Evolutionary conservation across 768 basidiomycete genomes (phyloP).

Genomic region (Peribolospora baueri): DNA sequence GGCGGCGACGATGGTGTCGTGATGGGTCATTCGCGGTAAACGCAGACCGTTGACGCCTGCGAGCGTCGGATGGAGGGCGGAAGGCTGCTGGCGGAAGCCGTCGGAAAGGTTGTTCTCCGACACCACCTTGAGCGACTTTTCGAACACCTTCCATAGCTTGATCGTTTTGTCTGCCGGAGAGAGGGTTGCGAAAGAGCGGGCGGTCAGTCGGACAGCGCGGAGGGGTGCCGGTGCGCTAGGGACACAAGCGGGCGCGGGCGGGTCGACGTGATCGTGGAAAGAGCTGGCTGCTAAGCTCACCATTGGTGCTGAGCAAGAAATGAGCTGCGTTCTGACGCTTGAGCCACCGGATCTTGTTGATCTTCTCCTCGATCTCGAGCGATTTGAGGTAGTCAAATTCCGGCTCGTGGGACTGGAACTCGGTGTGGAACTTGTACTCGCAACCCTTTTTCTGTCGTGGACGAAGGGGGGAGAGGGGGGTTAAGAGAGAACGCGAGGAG

Average conservation of each 20-base stretch:
- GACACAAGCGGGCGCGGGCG: too few relatives aligned
- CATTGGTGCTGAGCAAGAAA: conserved; percentile 89
- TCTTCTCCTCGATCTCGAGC: conserved; percentile 99
- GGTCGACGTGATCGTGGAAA: too few relatives aligned
- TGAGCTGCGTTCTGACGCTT: conserved; percentile 92
- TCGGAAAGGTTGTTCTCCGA: conserved; percentile 80
- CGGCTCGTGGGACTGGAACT: conserved; percentile 98
- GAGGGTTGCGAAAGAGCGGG: background rate
- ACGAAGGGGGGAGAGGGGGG: conserved; percentile 14
- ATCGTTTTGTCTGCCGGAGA: conserved; percentile 73
- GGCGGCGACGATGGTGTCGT: conserved; percentile 95
- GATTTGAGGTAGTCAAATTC: conserved; percentile 99
- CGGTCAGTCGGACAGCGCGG: too few relatives aligned
- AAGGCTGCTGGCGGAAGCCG: background rate
- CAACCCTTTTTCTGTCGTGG: conserved; percentile 77
- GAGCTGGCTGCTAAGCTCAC: conserved; percentile 25
- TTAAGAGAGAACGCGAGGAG: conserved; percentile 1
- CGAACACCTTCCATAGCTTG: conserved; percentile 99
- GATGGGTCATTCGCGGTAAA: conserved; percentile 71
- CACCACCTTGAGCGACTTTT: conserved; percentile 84
- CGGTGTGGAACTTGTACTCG: conserved; percentile 99
- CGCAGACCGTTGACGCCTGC: conserved; percentile 20
- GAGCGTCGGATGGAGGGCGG: conserved; percentile 1
- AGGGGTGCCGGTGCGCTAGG: too few relatives aligned
- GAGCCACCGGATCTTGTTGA: conserved; percentile 99